Conservation (phyloP, 495 filamentous ascomycete species). For the Aspergillus sclerotiicarbonarius region DNA sequence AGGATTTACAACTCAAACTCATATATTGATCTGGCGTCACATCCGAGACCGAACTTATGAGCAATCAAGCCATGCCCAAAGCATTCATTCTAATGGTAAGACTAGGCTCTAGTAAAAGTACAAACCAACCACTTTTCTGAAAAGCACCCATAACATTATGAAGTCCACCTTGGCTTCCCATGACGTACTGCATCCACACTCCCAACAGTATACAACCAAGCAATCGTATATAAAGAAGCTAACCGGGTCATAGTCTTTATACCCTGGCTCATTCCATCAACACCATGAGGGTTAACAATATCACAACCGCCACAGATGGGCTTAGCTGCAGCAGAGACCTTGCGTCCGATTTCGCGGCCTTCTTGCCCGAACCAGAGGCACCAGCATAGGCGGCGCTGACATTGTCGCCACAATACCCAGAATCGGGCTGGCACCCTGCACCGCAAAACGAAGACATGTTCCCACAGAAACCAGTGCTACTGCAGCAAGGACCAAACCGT, state of each 20-base stretch:
- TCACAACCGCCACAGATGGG: slow-evolving; percentile 3
- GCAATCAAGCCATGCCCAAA: not conserved
- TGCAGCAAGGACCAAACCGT: slow-evolving; percentile 44
- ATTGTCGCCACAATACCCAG: slow-evolving; percentile 44
- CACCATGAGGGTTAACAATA: slow-evolving; percentile 10
- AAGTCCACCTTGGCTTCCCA: not conserved
- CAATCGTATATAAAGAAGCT: not conserved
- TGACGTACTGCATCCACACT: not conserved
- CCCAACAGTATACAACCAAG: not conserved
- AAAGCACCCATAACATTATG: not conserved
- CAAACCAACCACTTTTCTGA: not conserved
- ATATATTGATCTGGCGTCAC: no score
- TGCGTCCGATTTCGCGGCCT: slow-evolving; percentile 17
- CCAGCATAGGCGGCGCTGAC: not conserved
- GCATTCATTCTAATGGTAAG: not conserved
- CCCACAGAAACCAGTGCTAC: slow-evolving; percentile 44
- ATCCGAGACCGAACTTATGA: not conserved
- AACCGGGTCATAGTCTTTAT: not conserved
- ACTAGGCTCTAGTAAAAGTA: not conserved
- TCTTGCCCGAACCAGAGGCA: slow-evolving; percentile 4
- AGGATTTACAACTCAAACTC: no score
- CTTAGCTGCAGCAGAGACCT: not conserved
- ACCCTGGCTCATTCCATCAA: slow-evolving; percentile 1
- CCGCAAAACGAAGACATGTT: slow-evolving; percentile 50
- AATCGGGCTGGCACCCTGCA: slow-evolving; percentile 45